Conservation (phyloP, 2,329 filamentous ascomycete genomes). For the Aureobasidium sp. region DNA sequence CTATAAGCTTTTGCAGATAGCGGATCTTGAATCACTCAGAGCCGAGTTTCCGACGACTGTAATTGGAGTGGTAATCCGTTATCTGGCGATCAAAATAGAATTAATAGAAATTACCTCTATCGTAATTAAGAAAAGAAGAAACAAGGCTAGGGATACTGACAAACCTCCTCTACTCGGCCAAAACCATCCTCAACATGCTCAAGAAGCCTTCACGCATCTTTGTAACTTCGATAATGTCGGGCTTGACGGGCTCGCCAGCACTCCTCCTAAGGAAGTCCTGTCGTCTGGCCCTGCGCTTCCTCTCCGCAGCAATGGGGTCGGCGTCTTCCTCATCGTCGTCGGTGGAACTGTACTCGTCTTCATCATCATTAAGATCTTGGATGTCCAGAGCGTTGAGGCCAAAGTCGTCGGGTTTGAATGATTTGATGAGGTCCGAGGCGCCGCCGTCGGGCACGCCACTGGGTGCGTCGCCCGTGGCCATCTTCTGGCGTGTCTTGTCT, state of each 20-base stretch:
- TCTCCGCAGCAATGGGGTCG: slow-evolving; percentile 85
- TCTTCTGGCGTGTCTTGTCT: slow-evolving; percentile 96
- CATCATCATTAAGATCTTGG: slow-evolving; percentile 73
- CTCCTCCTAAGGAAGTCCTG: slow-evolving; percentile 60
- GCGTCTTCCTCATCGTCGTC: slow-evolving; percentile 61
- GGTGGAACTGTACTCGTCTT: slow-evolving; percentile 58
- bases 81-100: background rate
- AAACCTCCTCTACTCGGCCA: slow-evolving; percentile 21
- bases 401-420: slow-evolving; percentile 77
- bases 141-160: background rate
- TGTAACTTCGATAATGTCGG: slow-evolving; percentile 25
- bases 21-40: too few relatives aligned
- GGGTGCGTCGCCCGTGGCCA: slow-evolving; percentile 64
- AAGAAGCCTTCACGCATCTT: slow-evolving; percentile 30
- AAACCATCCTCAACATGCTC: slow-evolving; percentile 28
- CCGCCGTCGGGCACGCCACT: slow-evolving; percentile 25
- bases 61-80: too few relatives aligned
- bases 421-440: slow-evolving; percentile 43
- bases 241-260: slow-evolving; percentile 32
- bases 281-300: slow-evolving; percentile 64
- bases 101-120: background rate
- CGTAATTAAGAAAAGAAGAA: background rate
- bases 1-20: too few relatives aligned
- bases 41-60: too few relatives aligned
- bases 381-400: slow-evolving; percentile 81